phyloP scores from a whole-genome alignment of 305 asterid species.

The Ajuga reptans region DNA sequence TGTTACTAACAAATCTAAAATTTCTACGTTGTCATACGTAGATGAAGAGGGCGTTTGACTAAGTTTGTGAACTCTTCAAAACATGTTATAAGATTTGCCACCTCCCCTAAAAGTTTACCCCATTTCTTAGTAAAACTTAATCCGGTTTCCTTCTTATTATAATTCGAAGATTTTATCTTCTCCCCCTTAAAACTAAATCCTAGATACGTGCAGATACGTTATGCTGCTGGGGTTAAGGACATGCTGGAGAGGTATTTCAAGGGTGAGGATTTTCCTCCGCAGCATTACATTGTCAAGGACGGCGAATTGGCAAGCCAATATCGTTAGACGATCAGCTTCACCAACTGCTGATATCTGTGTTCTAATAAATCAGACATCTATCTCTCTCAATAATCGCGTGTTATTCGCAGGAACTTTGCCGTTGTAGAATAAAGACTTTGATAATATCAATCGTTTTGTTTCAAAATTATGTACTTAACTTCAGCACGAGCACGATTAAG shows the following conservation, averaged over 20 bases:
- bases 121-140: not conserved
- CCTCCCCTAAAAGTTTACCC: not conserved
- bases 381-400: not conserved
- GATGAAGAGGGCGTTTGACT: too few species aligned
- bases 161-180: not conserved
- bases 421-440: not conserved
- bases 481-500: too few species aligned
- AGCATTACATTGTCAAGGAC: conserved; percentile 89
- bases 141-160: not conserved
- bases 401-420: too few species aligned
- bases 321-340: conserved; percentile 34
- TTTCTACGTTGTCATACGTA: not conserved
- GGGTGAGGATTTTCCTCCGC: conserved; percentile 80
- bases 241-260: conserved; percentile 90
- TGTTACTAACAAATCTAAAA: not conserved
- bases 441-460: too few species aligned
- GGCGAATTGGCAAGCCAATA: conserved; percentile 90
- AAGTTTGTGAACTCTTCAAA: too few species aligned
- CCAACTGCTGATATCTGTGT: not conserved
- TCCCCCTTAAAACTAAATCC: not conserved
- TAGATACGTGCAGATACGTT: conserved; percentile 52
- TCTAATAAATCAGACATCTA: conserved; percentile 19
- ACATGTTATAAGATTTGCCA: too few species aligned
- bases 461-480: too few species aligned
- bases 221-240: conserved; percentile 87